Percentiles rank a stretch among this genome's conserved stretches.
phyloP scores from a whole-genome alignment of 768 basidiomycete genomes.

The Trametes villosa region DNA sequence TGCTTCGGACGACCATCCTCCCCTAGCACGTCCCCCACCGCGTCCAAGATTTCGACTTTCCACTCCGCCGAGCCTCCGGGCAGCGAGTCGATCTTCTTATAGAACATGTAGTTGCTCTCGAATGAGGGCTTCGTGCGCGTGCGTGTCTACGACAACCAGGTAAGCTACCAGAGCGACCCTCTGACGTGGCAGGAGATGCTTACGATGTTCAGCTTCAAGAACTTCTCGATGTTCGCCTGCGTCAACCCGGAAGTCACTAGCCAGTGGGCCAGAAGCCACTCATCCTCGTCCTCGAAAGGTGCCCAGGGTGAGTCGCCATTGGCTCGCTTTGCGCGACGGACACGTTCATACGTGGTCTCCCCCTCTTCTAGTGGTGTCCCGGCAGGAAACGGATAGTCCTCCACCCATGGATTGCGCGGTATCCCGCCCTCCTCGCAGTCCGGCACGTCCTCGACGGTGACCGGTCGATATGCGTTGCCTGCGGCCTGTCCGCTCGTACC shows the following conservation, averaged over 20 bases:
- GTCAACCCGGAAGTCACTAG: slow-evolving; percentile 18
- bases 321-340: not conserved
- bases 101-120: slow-evolving; percentile 22
- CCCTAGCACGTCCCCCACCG: slow-evolving; percentile 19
- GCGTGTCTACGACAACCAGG: slow-evolving; percentile 11
- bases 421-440: slow-evolving; percentile 2
- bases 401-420: not conserved
- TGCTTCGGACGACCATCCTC: slow-evolving; percentile 13
- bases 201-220: slow-evolving; percentile 28
- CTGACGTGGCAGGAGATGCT: not conserved
- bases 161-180: not conserved
- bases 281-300: slow-evolving; percentile 21
- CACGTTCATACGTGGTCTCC: slow-evolving; percentile 17
- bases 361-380: not conserved
- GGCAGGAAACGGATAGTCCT: slow-evolving; percentile 6
- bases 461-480: not conserved
- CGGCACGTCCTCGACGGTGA: not conserved
- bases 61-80: slow-evolving; percentile 22
- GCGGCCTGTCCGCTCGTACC: not conserved
- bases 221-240: slow-evolving; percentile 30
- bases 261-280: slow-evolving; percentile 30
- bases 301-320: slow-evolving; percentile 8
- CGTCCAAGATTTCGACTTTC: slow-evolving; percentile 21
- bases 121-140: slow-evolving; percentile 21
- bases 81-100: slow-evolving; percentile 27